These are phyloP conservation scores for Trichoderma hamatum DNA, from an alignment of 2,329 filamentous ascomycete species.

Conservation along the genomic window DNA sequence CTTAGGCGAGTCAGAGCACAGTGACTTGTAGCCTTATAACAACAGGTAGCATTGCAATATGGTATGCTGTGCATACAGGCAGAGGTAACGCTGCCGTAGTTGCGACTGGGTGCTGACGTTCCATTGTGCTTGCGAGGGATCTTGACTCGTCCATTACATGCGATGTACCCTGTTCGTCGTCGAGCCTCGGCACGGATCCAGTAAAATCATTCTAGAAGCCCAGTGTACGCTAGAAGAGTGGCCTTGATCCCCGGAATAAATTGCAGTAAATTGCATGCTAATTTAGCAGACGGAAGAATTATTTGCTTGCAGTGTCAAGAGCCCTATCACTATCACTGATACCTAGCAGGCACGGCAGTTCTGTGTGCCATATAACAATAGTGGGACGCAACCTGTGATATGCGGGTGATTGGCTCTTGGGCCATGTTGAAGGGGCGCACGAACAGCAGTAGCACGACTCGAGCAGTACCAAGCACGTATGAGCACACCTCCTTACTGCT, in stretches of 20 bases:
- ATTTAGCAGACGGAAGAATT: not conserved
- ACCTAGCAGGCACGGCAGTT: not conserved
- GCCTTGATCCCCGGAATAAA: not conserved
- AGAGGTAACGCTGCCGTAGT: not conserved
- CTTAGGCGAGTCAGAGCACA: slow-evolving; percentile 12
- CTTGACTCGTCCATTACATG: slow-evolving; percentile 7
- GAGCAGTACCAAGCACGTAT: not conserved
- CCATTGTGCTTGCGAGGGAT: not conserved
- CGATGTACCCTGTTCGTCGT: not conserved
- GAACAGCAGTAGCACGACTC: not conserved
- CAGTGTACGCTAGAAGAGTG: slow-evolving; percentile 12
- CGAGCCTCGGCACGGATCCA: slow-evolving; percentile 9
- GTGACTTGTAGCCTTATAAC: not conserved
- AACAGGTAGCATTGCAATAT: not conserved
- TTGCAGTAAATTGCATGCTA: not conserved
- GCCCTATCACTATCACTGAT: not conserved
- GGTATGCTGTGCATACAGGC: not conserved
- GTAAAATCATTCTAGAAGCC: slow-evolving; percentile 19
- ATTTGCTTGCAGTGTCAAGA: not conserved
- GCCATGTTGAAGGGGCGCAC: not conserved
- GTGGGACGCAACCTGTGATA: not conserved
- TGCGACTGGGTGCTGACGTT: not conserved
- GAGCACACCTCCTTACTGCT: not conserved
- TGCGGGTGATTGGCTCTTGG: not conserved
- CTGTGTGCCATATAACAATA: not conserved